phyloP scores from a whole-genome alignment of 2,329 filamentous ascomycete species.

The Dactylellina drechsleri region DNA sequence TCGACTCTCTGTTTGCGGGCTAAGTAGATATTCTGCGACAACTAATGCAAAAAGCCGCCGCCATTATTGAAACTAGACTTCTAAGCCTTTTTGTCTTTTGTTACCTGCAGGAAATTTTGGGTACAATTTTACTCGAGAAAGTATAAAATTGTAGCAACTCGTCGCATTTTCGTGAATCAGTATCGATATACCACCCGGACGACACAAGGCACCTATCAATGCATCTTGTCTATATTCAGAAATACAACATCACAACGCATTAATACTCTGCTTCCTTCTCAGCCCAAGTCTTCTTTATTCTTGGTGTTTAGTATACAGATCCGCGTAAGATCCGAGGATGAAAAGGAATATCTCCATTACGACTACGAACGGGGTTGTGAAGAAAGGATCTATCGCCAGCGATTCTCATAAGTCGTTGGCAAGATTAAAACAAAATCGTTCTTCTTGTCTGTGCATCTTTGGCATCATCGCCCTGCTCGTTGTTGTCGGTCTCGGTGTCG shows the following conservation, averaged over 20 bases:
- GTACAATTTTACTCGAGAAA: neutral
- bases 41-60: constrained; percentile 10
- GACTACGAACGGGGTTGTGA: constrained; percentile 38
- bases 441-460: constrained; percentile 21
- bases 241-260: constrained; percentile 50
- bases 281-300: no score
- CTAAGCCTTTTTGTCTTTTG: constrained; percentile 14
- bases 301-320: neutral
- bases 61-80: constrained; percentile 20
- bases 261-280: neutral
- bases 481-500: constrained; percentile 23
- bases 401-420: constrained; percentile 19
- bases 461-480: constrained; percentile 13
- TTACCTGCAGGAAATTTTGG: constrained; percentile 26
- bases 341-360: constrained; percentile 40
- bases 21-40: constrained; percentile 16
- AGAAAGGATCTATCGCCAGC: constrained; percentile 36
- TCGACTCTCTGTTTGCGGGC: constrained; percentile 34
- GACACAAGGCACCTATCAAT: neutral
- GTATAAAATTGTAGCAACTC: constrained; percentile 21
- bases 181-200: neutral
- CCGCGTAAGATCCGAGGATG: constrained; percentile 3
- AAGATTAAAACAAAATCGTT: constrained; percentile 26
- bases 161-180: neutral
- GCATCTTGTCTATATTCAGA: constrained; percentile 5